phyloP scores from a whole-genome alignment of 805 yeast species.

The Deakozyma indianensis region DNA sequence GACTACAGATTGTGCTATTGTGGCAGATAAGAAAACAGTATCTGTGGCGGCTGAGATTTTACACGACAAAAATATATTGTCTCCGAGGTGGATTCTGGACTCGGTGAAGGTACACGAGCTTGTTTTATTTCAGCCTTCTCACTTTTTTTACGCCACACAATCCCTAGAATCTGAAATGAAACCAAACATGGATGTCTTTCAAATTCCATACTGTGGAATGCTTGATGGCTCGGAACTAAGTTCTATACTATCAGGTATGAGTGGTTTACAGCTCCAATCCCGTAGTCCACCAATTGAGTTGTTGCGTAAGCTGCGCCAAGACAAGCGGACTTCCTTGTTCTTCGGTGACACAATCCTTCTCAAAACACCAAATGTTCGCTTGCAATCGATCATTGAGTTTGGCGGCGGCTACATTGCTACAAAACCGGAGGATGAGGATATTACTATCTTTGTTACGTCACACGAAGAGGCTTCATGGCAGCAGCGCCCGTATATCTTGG shows the following conservation, averaged over 20 bases:
- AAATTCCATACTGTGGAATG: constrained; percentile 41
- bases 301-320: constrained; percentile 11
- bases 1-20: constrained; percentile 3
- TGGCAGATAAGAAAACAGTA: constrained; percentile 14
- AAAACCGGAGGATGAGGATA: constrained; percentile 13
- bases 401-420: constrained; percentile 30
- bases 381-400: constrained; percentile 5
- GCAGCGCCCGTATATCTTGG: neutral
- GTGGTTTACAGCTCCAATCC: constrained; percentile 4
- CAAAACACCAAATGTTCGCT: constrained; percentile 6
- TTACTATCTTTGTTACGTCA: constrained; percentile 1
- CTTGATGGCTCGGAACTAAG: constrained; percentile 15
- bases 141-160: constrained; percentile 33
- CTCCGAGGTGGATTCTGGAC: constrained; percentile 61
- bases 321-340: constrained; percentile 10
- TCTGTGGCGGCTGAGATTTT: constrained; percentile 6
- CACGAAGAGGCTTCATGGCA: neutral
- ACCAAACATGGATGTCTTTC: constrained; percentile 38
- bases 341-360: constrained; percentile 16
- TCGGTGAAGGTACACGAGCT: constrained; percentile 31
- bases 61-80: constrained; percentile 31
- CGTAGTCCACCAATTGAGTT: constrained; percentile 9
- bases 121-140: constrained; percentile 45
- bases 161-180: constrained; percentile 14
- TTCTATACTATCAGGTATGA: constrained; percentile 9